Percentiles rank a stretch among this genome's conserved stretches.
Conservation (phyloP, 495 filamentous ascomycete genomes). For the Entonaema liquescens region DNA sequence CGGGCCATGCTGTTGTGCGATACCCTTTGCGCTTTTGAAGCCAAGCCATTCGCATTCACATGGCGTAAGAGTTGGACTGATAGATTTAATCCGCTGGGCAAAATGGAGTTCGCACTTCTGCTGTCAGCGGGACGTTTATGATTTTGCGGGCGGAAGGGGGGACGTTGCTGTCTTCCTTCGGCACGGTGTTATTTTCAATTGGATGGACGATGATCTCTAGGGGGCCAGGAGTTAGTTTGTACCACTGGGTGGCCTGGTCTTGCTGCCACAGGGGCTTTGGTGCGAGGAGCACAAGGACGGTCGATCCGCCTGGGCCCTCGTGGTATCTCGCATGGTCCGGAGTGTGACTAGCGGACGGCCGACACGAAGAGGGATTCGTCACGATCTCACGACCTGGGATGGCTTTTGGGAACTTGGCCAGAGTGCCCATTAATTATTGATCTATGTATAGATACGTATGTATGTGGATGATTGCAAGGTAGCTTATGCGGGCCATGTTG, state of each 20-base stretch:
- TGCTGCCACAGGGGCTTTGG: background rate
- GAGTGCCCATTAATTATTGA: slow-evolving; percentile 18
- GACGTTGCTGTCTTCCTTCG: slow-evolving; percentile 6
- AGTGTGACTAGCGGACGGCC: slow-evolving; percentile 34
- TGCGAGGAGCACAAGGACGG: slow-evolving; percentile 25
- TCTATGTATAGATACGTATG: slow-evolving; percentile 30
- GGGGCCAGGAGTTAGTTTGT: slow-evolving; percentile 31
- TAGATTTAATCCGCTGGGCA: slow-evolving; percentile 50
- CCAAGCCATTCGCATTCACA: slow-evolving; percentile 41
- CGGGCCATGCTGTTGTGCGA: slow-evolving; percentile 48
- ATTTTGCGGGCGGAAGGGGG: slow-evolving; percentile 20
- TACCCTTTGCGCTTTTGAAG: slow-evolving; percentile 48
- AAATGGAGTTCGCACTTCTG: slow-evolving; percentile 51
- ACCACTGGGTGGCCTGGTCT: slow-evolving; percentile 21
- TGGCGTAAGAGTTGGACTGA: slow-evolving; percentile 47
- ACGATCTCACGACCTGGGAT: slow-evolving; percentile 25
- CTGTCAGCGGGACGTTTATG: slow-evolving; percentile 41
- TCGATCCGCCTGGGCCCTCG: slow-evolving; percentile 34
- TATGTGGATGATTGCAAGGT: background rate
- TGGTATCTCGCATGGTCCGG: slow-evolving; percentile 21
- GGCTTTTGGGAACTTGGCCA: slow-evolving; percentile 7
- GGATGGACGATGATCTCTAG: slow-evolving; percentile 16
- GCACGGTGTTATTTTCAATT: slow-evolving; percentile 40
- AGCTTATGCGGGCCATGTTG: background rate
- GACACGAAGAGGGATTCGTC: slow-evolving; percentile 38